Evolutionary conservation across 768 basidiomycete species (phyloP).

Genomic region (Pisolithus sp.): DNA sequence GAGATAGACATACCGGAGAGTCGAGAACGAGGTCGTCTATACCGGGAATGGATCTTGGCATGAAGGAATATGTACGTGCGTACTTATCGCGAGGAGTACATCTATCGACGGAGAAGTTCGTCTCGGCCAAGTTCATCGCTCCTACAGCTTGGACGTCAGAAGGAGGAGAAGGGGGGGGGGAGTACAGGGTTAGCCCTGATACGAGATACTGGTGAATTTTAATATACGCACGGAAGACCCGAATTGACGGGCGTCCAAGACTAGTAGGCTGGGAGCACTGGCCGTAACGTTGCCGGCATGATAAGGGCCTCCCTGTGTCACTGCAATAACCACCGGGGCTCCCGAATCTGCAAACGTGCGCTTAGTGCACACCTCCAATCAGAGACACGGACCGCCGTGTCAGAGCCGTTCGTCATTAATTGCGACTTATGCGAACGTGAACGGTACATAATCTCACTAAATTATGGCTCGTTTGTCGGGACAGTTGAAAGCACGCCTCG

Average conservation of each 20-base stretch:
- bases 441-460: too few relatives aligned
- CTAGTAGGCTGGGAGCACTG: not conserved
- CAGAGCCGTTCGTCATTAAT: too few relatives aligned
- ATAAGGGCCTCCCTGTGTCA: not conserved
- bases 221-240: not conserved
- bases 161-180: too few relatives aligned
- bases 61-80: conserved; percentile 23
- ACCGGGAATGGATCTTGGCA: conserved; percentile 29
- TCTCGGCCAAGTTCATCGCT: conserved; percentile 27
- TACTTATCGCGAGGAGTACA: conserved; percentile 24
- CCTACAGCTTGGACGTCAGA: not conserved
- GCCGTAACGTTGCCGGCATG: not conserved
- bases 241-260: not conserved
- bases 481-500: too few relatives aligned
- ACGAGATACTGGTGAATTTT: not conserved
- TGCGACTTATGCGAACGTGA: too few relatives aligned
- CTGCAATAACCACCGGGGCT: too few relatives aligned
- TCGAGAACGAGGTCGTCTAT: conserved; percentile 25
- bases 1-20: conserved; percentile 17
- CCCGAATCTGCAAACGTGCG: too few relatives aligned
- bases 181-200: not conserved
- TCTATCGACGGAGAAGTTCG: conserved; percentile 26
- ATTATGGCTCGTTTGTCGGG: too few relatives aligned
- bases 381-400: too few relatives aligned
- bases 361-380: too few relatives aligned